Percentiles rank a stretch among this genome's conserved stretches.
phyloP scores from a whole-genome alignment of 2,329 filamentous ascomycete genomes.

The Emergomyces africanus region DNA sequence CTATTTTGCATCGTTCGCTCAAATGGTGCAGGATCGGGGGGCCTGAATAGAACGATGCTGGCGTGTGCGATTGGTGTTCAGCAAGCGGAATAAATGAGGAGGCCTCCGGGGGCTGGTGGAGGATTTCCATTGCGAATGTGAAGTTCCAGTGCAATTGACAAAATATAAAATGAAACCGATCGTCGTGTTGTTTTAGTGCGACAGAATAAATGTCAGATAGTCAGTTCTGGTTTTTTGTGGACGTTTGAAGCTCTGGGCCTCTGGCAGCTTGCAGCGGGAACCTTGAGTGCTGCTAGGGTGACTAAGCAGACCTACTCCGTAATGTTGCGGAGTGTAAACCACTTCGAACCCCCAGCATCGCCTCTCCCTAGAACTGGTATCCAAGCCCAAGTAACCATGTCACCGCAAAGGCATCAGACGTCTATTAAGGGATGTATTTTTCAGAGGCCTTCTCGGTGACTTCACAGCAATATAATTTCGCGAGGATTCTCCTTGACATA shows the following conservation, averaged over 20 bases:
- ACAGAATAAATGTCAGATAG: neutral
- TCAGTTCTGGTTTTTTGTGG: neutral
- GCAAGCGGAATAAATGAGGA: conserved; percentile 31
- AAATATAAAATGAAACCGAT: neutral
- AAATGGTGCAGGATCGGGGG: conserved; percentile 36
- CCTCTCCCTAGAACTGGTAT: too few relatives aligned
- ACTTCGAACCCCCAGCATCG: neutral
- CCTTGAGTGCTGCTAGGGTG: too few relatives aligned
- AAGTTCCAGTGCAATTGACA: neutral
- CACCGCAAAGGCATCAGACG: neutral
- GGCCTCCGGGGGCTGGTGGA: conserved; percentile 25
- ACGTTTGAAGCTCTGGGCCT: neutral
- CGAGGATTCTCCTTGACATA: neutral
- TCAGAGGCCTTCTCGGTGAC: neutral
- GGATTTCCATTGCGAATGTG: conserved; percentile 27
- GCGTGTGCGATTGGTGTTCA: conserved; percentile 36
- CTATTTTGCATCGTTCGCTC: conserved; percentile 32
- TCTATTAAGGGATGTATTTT: neutral
- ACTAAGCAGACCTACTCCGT: too few relatives aligned
- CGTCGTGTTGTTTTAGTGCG: too few relatives aligned
- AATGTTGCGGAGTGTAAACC: too few relatives aligned
- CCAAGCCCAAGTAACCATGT: neutral
- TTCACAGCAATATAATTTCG: neutral
- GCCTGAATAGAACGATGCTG: conserved; percentile 35
- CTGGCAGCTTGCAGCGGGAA: too few relatives aligned